A percentile compares a stretch with the other conserved stretches of the same genome.
Conservation (phyloP, 768 basidiomycete species). For the Cubamyces lactineus region DNA sequence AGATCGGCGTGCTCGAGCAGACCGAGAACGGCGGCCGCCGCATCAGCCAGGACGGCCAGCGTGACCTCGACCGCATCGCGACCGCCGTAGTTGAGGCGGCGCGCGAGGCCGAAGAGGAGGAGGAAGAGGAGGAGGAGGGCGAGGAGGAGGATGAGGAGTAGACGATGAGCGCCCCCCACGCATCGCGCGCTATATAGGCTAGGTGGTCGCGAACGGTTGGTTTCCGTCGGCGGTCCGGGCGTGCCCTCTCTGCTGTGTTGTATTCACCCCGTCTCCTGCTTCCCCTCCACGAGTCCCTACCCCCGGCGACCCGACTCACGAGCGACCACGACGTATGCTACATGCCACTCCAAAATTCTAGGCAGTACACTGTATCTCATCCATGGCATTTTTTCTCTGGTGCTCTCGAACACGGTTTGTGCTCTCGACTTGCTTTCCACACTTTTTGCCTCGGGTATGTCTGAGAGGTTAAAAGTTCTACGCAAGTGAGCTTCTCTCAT, state of each 20-base stretch:
- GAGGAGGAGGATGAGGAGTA: conserved; percentile 51
- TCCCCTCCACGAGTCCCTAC: conserved; percentile 1
- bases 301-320: conserved; percentile 16
- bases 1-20: conserved; percentile 97
- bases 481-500: no score
- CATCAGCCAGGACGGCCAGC: conserved; percentile 96
- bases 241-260: conserved; percentile 12
- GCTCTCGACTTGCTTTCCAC: neutral
- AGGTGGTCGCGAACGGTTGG: conserved; percentile 15
- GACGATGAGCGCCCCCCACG: conserved; percentile 2
- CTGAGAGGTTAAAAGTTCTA: neutral
- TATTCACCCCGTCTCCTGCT: conserved; percentile 16
- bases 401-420: neutral
- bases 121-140: conserved; percentile 74
- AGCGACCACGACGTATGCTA: conserved; percentile 27
- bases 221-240: conserved; percentile 14
- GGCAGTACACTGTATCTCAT: conserved; percentile 26
- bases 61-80: conserved; percentile 93
- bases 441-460: neutral
- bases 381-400: conserved; percentile 18
- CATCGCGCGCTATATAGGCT: conserved; percentile 1
- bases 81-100: conserved; percentile 83
- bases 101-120: conserved; percentile 75
- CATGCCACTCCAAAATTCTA: conserved; percentile 28
- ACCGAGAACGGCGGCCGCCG: conserved; percentile 92